Conservation (phyloP, 2,329 filamentous ascomycete genomes). For the Hymenoscyphus scutula region DNA sequence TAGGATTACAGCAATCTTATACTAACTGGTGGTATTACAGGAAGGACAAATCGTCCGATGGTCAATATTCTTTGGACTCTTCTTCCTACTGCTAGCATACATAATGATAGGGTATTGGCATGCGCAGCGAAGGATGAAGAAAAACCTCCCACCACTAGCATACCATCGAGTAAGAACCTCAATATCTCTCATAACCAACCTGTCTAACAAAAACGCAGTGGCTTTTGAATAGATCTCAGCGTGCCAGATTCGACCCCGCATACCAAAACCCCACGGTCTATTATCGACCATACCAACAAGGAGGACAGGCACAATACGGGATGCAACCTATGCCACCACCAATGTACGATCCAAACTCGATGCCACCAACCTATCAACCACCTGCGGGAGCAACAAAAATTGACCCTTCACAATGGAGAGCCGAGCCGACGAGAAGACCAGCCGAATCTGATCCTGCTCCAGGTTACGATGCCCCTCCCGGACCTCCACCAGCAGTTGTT, state of each 20-base stretch:
- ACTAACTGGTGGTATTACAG: constrained; percentile 32
- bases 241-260: constrained; percentile 39
- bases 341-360: constrained; percentile 54
- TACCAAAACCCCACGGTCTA: constrained; percentile 46
- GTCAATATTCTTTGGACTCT: constrained; percentile 54
- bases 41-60: constrained; percentile 58
- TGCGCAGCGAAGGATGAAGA: constrained; percentile 63
- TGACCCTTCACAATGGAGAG: constrained; percentile 48
- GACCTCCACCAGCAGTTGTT: constrained; percentile 46
- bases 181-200: constrained; percentile 1
- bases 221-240: constrained; percentile 33
- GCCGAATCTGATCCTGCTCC: constrained; percentile 31
- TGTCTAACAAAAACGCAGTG: constrained; percentile 30
- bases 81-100: constrained; percentile 59
- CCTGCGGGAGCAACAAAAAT: constrained; percentile 51
- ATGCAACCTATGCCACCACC: constrained; percentile 51
- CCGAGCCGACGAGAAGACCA: constrained; percentile 34
- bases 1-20: background rate
- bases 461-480: constrained; percentile 46
- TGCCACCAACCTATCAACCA: constrained; percentile 55
- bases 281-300: constrained; percentile 42
- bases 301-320: constrained; percentile 36
- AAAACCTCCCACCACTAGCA: constrained; percentile 61
- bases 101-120: constrained; percentile 68
- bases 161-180: constrained; percentile 63